Evolutionary conservation across 345 rosid genomes (phyloP).

Genomic region (Hibiscus trionum): DNA sequence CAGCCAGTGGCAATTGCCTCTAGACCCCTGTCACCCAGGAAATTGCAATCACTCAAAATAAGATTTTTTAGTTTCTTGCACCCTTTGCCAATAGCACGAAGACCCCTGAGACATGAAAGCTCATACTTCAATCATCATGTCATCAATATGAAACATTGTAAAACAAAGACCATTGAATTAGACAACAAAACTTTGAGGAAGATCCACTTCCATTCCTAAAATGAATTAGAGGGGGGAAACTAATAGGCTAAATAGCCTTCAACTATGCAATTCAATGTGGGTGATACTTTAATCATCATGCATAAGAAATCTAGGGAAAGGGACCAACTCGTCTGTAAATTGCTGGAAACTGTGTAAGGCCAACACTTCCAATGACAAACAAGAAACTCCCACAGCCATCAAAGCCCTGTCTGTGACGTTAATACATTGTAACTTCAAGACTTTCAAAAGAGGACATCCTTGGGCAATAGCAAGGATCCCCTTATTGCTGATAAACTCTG

Average conservation of each 20-base stretch:
- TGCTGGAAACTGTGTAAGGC: constrained; percentile 69
- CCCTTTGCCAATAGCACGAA: constrained; percentile 61
- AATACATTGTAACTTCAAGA: constrained; percentile 70
- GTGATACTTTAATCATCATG: background rate
- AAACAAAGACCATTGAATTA: background rate
- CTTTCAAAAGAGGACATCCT: constrained; percentile 62
- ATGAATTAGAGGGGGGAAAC: background rate
- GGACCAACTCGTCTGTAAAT: constrained; percentile 65
- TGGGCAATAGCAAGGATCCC: constrained; percentile 69
- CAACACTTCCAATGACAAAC: constrained; percentile 62
- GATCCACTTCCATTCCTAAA: background rate
- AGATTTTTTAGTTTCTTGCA: constrained; percentile 72
- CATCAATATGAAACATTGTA: background rate
- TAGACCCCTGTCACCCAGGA: constrained; percentile 68
- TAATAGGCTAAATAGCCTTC: background rate
- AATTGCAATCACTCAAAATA: constrained; percentile 71
- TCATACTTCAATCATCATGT: background rate
- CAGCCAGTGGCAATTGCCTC: constrained; percentile 78
- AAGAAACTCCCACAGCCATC: constrained; percentile 50
- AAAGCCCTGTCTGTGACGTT: constrained; percentile 68
- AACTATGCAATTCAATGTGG: background rate
- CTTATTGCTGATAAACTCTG: constrained; percentile 57
- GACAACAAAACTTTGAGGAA: background rate
- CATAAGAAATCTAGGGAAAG: constrained; percentile 5
- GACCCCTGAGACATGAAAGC: constrained; percentile 58